Conservation (phyloP, 2,329 filamentous ascomycete genomes). For the Stenocarpella maydis region DNA sequence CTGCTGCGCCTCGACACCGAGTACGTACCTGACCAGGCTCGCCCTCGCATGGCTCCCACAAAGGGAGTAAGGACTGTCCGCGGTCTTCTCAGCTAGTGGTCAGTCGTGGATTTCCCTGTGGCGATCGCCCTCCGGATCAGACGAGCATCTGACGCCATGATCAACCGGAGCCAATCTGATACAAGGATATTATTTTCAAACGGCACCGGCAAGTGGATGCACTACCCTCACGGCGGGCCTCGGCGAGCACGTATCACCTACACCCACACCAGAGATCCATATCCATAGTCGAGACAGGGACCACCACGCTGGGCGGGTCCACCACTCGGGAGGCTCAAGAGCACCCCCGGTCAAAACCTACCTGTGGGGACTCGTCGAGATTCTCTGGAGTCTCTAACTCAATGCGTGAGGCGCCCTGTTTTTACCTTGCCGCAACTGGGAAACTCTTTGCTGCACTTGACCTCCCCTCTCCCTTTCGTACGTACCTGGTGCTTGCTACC, state of each 20-base stretch:
- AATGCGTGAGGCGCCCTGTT: conserved; percentile 47
- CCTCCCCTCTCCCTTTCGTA: conserved; percentile 35
- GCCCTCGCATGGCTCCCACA: conserved; percentile 27
- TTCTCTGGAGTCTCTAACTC: conserved; percentile 36
- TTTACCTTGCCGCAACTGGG: conserved; percentile 44
- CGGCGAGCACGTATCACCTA: conserved; percentile 35
- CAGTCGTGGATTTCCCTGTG: conserved; percentile 45
- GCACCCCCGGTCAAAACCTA: conserved; percentile 43
- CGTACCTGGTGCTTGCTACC: conserved; percentile 15
- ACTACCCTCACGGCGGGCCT: conserved; percentile 32
- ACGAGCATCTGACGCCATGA: conserved; percentile 51
- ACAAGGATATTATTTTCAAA: conserved; percentile 43
- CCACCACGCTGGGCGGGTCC: conserved; percentile 37
- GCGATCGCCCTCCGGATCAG: conserved; percentile 50
- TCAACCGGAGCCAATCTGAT: conserved; percentile 48
- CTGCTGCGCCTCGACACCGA: conserved; percentile 42
- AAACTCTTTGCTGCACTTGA: conserved; percentile 42
- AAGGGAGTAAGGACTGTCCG: conserved; percentile 20
- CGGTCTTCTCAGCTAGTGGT: conserved; percentile 32
- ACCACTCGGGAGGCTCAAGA: conserved; percentile 40
- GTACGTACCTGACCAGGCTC: conserved; percentile 29
- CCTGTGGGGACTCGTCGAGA: conserved; percentile 45
- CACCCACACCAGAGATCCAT: conserved; percentile 38
- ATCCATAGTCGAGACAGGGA: conserved; percentile 40
- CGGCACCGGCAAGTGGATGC: conserved; percentile 38